Base-by-base conservation (phyloP, 768 basidiomycete genomes). In the Auricularia sp. region DNA sequence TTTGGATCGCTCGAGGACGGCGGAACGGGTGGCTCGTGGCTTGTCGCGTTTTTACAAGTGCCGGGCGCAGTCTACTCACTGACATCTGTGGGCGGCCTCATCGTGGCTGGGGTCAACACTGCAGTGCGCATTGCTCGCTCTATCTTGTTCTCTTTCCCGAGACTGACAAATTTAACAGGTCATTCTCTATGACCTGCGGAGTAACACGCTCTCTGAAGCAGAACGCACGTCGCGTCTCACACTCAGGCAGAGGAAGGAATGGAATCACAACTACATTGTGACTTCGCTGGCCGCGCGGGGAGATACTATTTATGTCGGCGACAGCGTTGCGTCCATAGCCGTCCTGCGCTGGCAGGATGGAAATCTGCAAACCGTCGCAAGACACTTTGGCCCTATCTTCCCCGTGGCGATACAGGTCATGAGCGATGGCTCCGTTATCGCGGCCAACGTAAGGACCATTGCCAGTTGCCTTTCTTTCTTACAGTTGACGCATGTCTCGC, bases 241-340 rank as follows among this genome's bases (percentile, higher is more conserved):
- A 68, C 76, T 16, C 68, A 75, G 39, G 67, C 72, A 1, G 74
- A 39, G 21, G 60, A 36, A 1, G 16, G 77, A 82, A 44, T 94
- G 91, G 87, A 86, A 88, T 67, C 90, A 92, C 71, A 93, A 90
- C 64, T 93, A 94, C 74, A 66, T 90, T 64, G 84, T 94, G 35
- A 84, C 83, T 3, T 85, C 83, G 64, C 74, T 97, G 23, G 83
- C 81, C 0, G 76, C 83, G 3, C 80, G 80, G 59, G 80, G 77
- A 2, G 74, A 85, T 65, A 76, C 74, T 58, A 72, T 96, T 33
- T 74, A 90, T 18, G 81, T 86, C n/a, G 90, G 90, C 42, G 94
- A 97, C 70, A 85, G 87, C 7, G 82, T 95, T 34, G 85, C 83
- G 71, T 93, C 92, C 0, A 80, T 95, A 18, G 87, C 91, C 2